phyloP scores from a whole-genome alignment of 805 yeast species.

The Lipomyces kockii region DNA sequence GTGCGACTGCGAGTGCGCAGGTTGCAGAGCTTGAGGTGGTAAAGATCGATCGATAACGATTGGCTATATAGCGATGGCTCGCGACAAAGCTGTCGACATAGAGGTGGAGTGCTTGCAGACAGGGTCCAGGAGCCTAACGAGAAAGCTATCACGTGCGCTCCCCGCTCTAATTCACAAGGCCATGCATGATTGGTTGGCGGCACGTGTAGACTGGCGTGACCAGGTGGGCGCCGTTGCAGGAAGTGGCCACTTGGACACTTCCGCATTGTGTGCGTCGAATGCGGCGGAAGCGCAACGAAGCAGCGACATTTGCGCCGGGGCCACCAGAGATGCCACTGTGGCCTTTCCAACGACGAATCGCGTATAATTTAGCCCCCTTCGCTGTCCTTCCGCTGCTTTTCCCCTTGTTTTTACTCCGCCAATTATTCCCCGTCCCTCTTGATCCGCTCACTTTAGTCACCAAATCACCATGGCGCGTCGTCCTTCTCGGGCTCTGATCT shows the following conservation, averaged over 20 bases:
- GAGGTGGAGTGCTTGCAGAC: background rate
- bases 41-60: background rate
- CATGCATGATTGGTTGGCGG: background rate
- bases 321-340: conserved; percentile 33
- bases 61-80: background rate
- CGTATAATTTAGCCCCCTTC: conserved; percentile 8
- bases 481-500: conserved; percentile 34
- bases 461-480: conserved; percentile 25
- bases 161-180: background rate
- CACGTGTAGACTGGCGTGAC: background rate
- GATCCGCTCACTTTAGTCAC: background rate
- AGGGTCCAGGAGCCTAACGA: background rate
- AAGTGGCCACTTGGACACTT: background rate
- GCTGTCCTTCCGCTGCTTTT: background rate
- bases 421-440: background rate
- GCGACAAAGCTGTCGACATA: background rate
- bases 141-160: background rate
- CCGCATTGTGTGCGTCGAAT: background rate
- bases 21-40: background rate
- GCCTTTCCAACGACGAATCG: conserved; percentile 27
- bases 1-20: conserved; percentile 5
- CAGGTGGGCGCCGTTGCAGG: background rate
- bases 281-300: conserved; percentile 8
- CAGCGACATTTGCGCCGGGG: conserved; percentile 13
- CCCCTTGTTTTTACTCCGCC: background rate